Conservation (phyloP, 192 early-diverging fungal genomes). For the Funneliformis mosseae region DNA sequence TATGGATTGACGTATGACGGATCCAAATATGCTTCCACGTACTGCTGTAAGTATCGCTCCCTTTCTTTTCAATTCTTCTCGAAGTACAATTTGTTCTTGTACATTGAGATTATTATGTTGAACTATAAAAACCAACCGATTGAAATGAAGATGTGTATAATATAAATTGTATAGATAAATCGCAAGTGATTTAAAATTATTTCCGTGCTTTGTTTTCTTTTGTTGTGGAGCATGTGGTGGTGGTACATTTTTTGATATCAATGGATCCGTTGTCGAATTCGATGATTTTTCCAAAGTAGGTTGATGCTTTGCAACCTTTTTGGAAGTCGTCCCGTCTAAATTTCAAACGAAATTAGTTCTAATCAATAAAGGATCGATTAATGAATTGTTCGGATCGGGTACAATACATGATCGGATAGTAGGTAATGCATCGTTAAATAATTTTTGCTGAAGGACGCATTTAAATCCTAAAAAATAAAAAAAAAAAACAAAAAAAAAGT, state of each 20-base stretch:
- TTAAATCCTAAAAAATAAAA: background rate
- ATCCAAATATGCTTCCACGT: slow-evolving; percentile 51
- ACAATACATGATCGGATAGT: background rate
- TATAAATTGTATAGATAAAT: slow-evolving; percentile 54
- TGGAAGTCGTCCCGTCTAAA: background rate
- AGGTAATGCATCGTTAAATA: background rate
- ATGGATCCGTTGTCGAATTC: background rate
- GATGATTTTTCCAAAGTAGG: background rate
- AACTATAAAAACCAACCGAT: slow-evolving; percentile 55
- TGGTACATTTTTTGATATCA: background rate
- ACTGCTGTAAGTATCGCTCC: slow-evolving; percentile 47
- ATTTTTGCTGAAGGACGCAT: background rate
- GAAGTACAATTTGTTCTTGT: slow-evolving; percentile 51
- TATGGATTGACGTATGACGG: slow-evolving; percentile 46
- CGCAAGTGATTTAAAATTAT: slow-evolving; percentile 50
- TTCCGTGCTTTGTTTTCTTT: slow-evolving; percentile 42
- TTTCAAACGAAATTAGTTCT: background rate
- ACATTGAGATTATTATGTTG: slow-evolving; percentile 67
- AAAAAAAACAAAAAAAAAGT: background rate
- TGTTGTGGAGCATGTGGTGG: slow-evolving; percentile 33
- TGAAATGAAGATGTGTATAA: slow-evolving; percentile 44
- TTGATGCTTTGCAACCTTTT: background rate
- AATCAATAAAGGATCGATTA: background rate
- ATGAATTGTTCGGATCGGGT: background rate
- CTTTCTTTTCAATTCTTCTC: slow-evolving; percentile 45